Conservation (phyloP, 2,329 filamentous ascomycete genomes). For the Esteya vermicola region DNA sequence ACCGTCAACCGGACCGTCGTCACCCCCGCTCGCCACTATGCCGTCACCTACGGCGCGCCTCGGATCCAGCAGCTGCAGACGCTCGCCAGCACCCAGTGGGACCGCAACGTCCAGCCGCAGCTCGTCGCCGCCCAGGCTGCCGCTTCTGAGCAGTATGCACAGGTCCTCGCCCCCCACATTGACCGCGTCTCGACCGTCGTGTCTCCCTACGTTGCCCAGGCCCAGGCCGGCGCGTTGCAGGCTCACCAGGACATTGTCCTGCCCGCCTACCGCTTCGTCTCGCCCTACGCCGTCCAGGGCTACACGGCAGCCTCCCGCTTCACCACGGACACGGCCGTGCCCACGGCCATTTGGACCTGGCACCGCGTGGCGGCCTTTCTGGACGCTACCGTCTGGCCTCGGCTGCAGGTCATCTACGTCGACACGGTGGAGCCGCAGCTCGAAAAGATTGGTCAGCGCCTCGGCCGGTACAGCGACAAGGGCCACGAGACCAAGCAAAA, state of each 20-base stretch:
- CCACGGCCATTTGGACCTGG: constrained; percentile 57
- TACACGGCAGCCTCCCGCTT: constrained; percentile 56
- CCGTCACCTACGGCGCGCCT: constrained; percentile 62
- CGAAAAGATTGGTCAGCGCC: constrained; percentile 75
- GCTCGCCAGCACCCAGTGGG: constrained; percentile 62
- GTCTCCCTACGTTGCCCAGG: constrained; percentile 59
- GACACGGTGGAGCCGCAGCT: constrained; percentile 94
- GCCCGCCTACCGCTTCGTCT: constrained; percentile 47
- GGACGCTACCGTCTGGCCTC: constrained; percentile 66
- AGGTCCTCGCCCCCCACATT: constrained; percentile 60
- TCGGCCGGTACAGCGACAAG: constrained; percentile 57
- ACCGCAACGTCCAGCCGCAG: constrained; percentile 62
- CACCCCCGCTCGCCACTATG: constrained; percentile 51
- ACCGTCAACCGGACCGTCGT: constrained; percentile 49
- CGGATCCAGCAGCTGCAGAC: constrained; percentile 51
- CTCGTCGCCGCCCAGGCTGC: constrained; percentile 49
- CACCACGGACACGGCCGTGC: constrained; percentile 54
- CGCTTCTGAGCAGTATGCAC: constrained; percentile 52
- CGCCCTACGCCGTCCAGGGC: constrained; percentile 57
- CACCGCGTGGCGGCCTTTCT: constrained; percentile 57
- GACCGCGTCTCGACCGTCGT: constrained; percentile 41
- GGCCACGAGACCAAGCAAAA: constrained; percentile 3
- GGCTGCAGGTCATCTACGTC: constrained; percentile 64
- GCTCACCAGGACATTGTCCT: constrained; percentile 60
- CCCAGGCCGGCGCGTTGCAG: constrained; percentile 46